These are phyloP conservation scores for Solanum acaule DNA, from an alignment of 257 asterid species.

Conservation along the genomic window DNA sequence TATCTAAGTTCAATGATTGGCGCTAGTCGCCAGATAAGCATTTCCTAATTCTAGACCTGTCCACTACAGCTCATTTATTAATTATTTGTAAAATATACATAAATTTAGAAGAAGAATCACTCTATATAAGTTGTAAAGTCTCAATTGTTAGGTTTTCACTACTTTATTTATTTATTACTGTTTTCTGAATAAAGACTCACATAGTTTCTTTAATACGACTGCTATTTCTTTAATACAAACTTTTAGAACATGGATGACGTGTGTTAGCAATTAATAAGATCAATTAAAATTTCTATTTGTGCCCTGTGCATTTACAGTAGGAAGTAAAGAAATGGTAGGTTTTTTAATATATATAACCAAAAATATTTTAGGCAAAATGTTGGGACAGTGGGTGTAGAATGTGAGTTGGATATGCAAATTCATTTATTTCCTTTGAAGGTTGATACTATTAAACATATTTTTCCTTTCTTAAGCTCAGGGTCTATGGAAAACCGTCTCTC, in stretches of 20 bases:
- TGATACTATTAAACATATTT: neutral
- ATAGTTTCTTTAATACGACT: neutral
- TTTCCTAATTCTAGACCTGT: neutral
- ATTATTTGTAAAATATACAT: neutral
- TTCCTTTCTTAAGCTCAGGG: neutral
- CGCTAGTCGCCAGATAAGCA: neutral
- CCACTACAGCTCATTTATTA: neutral
- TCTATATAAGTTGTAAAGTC: neutral
- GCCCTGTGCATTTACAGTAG: neutral
- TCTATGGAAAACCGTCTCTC: fast-evolving
- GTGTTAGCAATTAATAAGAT: neutral
- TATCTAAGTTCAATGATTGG: neutral
- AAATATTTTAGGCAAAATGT: neutral
- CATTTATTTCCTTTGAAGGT: neutral
- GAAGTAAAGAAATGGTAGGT: neutral
- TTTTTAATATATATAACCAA: neutral
- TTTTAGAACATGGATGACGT: neutral
- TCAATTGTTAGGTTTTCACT: neutral
- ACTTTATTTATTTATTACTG: neutral
- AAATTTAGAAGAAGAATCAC: neutral
- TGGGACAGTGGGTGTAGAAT: neutral
- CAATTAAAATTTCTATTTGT: neutral
- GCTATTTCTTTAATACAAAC: neutral
- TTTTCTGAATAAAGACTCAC: neutral
- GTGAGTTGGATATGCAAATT: neutral